Conservation (phyloP, 2,329 filamentous ascomycete genomes). For the Calonectria hongkongensis region DNA sequence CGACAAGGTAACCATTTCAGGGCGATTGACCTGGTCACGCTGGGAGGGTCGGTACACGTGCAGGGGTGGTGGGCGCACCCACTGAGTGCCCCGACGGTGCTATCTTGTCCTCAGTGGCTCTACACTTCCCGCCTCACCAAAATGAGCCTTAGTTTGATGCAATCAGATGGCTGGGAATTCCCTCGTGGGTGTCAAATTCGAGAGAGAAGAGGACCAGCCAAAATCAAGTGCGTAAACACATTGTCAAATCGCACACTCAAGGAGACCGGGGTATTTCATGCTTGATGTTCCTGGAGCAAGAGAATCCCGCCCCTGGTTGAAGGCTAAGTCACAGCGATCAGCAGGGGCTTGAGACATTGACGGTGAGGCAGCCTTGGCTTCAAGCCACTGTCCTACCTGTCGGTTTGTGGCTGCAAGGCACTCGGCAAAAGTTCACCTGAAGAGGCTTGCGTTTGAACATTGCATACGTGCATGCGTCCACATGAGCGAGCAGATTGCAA, state of each 20-base stretch:
- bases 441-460: neutral
- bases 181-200: neutral
- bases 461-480: conserved; percentile 4
- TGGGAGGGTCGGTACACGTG: neutral
- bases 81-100: neutral
- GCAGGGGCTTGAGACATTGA: conserved; percentile 14
- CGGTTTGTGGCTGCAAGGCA: neutral
- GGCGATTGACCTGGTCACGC: neutral
- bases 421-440: neutral
- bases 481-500: neutral
- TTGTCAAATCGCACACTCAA: neutral
- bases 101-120: neutral
- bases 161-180: neutral
- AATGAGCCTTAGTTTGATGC: neutral
- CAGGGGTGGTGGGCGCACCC: neutral
- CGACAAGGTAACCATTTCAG: neutral
- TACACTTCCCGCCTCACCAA: neutral
- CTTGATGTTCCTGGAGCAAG: neutral
- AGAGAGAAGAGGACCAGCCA: neutral
- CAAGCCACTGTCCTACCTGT: neutral
- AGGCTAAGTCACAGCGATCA: neutral
- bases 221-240: neutral
- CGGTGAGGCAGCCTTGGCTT: neutral
- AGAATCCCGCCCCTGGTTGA: neutral
- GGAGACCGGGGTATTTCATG: neutral